These are phyloP conservation scores for Davidsoniella neocaledoniae DNA, from an alignment of 2,329 filamentous ascomycete genomes.

Conservation along the genomic window DNA sequence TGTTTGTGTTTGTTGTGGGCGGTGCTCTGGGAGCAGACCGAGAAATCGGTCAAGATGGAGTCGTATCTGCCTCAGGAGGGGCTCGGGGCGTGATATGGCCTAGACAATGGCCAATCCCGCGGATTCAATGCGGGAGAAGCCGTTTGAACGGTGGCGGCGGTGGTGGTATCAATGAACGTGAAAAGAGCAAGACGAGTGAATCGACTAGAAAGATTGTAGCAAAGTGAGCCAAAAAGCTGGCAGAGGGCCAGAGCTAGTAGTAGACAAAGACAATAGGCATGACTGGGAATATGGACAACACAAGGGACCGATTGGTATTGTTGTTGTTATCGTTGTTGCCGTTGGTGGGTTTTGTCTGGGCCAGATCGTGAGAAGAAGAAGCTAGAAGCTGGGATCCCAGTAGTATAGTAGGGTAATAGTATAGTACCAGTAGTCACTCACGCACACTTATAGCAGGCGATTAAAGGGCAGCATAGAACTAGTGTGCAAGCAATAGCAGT, in stretches of 20 bases:
- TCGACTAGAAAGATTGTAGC: background rate
- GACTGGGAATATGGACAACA: background rate
- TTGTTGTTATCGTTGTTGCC: too few species aligned
- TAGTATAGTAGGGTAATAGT: background rate
- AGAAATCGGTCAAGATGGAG: too few species aligned
- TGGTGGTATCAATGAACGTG: background rate
- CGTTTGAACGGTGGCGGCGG: background rate
- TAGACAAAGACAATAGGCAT: slow-evolving; percentile 5
- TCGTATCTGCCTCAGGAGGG: too few species aligned
- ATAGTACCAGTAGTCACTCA: too few species aligned
- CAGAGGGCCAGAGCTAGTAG: slow-evolving; percentile 9
- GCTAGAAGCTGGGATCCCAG: background rate
- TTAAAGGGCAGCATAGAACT: background rate
- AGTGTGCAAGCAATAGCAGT: background rate
- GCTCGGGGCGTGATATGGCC: too few species aligned
- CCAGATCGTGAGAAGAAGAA: background rate
- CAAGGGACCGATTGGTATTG: too few species aligned
- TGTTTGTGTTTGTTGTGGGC: too few species aligned
- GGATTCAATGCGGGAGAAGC: too few species aligned
- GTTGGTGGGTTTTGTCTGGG: background rate
- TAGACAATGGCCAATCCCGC: too few species aligned
- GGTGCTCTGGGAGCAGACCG: too few species aligned
- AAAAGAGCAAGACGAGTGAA: background rate
- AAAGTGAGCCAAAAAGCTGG: slow-evolving; percentile 4
- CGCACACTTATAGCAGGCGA: background rate